Base-by-base conservation (phyloP, 2,329 filamentous ascomycete species). In the Beauveria scarabaeidicola region DNA sequence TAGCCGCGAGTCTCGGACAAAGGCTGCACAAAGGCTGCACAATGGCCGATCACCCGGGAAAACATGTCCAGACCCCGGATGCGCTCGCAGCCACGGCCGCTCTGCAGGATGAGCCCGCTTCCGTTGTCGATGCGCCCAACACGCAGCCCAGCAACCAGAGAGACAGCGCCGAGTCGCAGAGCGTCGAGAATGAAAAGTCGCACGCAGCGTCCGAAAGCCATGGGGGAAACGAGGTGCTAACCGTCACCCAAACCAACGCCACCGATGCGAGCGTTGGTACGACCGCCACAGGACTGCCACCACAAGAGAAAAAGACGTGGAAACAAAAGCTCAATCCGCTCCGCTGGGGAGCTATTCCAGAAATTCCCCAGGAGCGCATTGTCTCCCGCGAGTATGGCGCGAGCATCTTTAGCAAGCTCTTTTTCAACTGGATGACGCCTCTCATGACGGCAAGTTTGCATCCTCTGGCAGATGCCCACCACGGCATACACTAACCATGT, bases 361-460 rank as follows among this genome's bases (percentile, higher is more conserved):
- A 80, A 0, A 74, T 87, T 1, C 85, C 85, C 41, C 72, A 79
- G 52, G 77, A 78, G 65, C 77, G 78, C 59, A 66, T 65, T 7
- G 70, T 78, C 0, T 91, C 84, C 6, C 82, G 81, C 63, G 92
- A 97, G 74, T 79, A 90, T 69, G 79, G 76, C 4, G 92, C 92
- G 5, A 76, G 81, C 2, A 87, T 91, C 68, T 81, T 94, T 63
- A 96, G 90, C 74, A 71, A 79, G 60, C 71, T 96, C 23, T 88
- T 87, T 4, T 97, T 96, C 69, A 84, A 91, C 70, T 97, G 93
- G 93, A 93, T 97, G 80, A 85, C 85, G 0, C 87, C 90, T 1
- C 70, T 97, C 59, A 97, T 97, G 92, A 80, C 75, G 63, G 87
- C 88, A 72, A 75, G 82, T 77, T 52, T 48, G 15, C 15, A 60